Conservation (phyloP, 139 green algal species). For the Chlorella sp. region DNA sequence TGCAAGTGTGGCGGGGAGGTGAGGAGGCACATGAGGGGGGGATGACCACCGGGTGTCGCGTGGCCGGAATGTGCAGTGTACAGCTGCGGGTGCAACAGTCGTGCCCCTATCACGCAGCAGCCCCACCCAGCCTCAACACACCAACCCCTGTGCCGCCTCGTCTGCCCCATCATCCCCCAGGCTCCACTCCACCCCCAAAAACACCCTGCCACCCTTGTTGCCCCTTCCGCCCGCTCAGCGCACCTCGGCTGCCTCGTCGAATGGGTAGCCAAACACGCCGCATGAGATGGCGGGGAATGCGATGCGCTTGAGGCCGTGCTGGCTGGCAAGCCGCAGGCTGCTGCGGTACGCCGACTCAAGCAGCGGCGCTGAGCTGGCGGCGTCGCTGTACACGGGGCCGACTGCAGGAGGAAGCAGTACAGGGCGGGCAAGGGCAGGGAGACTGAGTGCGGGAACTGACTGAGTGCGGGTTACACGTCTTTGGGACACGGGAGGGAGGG, state of each 20-base stretch:
- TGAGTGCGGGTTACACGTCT: no score
- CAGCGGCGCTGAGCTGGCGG: constrained; percentile 46
- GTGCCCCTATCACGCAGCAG: not conserved
- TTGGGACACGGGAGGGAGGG: no score
- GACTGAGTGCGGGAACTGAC: no score
- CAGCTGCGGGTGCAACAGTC: not conserved
- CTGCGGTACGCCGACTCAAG: constrained; percentile 68
- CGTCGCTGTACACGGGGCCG: constrained; percentile 79
- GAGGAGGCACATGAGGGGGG: not conserved
- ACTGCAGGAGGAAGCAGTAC: constrained; percentile 42
- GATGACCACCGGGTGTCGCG: not conserved
- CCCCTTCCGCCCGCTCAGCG: not conserved
- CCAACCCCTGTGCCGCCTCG: no score
- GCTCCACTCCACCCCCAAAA: not conserved
- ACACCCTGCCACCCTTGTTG: not conserved
- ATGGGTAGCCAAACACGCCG: constrained; percentile 86
- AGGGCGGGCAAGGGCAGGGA: no score
- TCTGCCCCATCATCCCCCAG: no score
- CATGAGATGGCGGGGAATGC: constrained; percentile 92
- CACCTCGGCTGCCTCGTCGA: constrained; percentile 73
- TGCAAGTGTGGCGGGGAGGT: constrained; percentile 20
- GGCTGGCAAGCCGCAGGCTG: constrained; percentile 52
- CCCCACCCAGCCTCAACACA: no score
- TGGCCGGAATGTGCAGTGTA: not conserved
- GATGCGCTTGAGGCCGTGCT: constrained; percentile 65